Percentiles rank a stretch among this genome's conserved stretches.
phyloP scores from a whole-genome alignment of 768 basidiomycete species.

The Phlegmacium glaucopus region DNA sequence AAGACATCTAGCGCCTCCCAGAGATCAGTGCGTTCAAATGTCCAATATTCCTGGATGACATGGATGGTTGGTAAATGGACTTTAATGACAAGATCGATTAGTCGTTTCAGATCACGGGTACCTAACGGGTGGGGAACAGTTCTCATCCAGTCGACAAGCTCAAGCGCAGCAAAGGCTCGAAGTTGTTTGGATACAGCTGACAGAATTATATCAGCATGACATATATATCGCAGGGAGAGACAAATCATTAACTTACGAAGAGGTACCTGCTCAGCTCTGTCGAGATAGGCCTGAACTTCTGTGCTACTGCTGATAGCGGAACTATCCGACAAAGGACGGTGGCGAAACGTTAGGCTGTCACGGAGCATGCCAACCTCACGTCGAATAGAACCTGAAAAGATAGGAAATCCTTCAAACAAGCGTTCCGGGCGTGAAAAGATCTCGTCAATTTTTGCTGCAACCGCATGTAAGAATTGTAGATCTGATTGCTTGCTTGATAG shows the following conservation, averaged over 20 bases:
- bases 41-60: constrained; percentile 39
- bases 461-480: constrained; percentile 33
- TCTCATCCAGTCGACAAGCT: constrained; percentile 65
- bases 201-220: background rate
- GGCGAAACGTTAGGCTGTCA: constrained; percentile 5
- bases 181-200: constrained; percentile 35
- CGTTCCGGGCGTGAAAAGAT: constrained; percentile 23
- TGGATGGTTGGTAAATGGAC: constrained; percentile 40
- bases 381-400: constrained; percentile 2
- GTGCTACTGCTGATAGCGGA: background rate
- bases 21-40: constrained; percentile 38
- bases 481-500: constrained; percentile 54
- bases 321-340: background rate
- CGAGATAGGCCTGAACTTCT: constrained; percentile 3
- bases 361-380: constrained; percentile 18
- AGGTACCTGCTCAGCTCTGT: constrained; percentile 11
- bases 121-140: constrained; percentile 35
- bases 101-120: constrained; percentile 34
- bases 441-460: constrained; percentile 33
- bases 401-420: constrained; percentile 37
- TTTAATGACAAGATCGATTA: constrained; percentile 35
- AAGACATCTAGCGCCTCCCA: constrained; percentile 36
- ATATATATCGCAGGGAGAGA: background rate
- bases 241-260: constrained; percentile 41
- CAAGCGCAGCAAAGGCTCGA: constrained; percentile 41